phyloP scores from a whole-genome alignment of 331 rosid genomes.

The Spiraea crenata region DNA sequence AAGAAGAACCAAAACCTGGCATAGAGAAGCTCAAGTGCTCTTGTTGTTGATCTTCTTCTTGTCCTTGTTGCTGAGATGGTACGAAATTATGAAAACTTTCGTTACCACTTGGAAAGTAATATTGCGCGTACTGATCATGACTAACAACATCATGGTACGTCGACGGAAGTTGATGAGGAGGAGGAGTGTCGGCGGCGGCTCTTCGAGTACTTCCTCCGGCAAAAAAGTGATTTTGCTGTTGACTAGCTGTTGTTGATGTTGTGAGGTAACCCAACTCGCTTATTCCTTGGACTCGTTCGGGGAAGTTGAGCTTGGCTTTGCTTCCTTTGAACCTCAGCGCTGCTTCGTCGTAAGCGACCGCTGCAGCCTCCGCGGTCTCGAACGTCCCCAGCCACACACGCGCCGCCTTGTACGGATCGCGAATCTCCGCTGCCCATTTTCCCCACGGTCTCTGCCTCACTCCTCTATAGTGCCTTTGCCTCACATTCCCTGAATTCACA shows the following conservation, averaged over 20 bases:
- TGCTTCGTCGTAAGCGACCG: constrained; percentile 81
- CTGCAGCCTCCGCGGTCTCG: constrained; percentile 84
- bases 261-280: constrained; percentile 4
- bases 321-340: constrained; percentile 90
- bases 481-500: constrained; percentile 38
- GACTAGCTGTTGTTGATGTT: not conserved
- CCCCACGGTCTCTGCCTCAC: constrained; percentile 97
- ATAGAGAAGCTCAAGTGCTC: constrained; percentile 23
- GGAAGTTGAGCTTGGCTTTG: constrained; percentile 92
- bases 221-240: not conserved
- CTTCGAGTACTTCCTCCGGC: not conserved
- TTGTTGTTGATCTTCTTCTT: constrained; percentile 15
- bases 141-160: not conserved
- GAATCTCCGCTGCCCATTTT: constrained; percentile 84
- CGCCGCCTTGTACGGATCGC: constrained; percentile 84
- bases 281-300: constrained; percentile 67
- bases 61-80: constrained; percentile 22
- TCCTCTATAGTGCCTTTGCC: constrained; percentile 71
- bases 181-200: not conserved
- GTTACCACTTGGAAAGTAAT: constrained; percentile 9
- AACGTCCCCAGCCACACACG: constrained; percentile 93
- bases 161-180: constrained; percentile 21
- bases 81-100: not conserved
- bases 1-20: constrained; percentile 42
- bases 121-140: constrained; percentile 32